These are phyloP conservation scores for Eimeria maxima DNA, from an alignment of 169 alveolate species.

Conservation along the genomic window DNA sequence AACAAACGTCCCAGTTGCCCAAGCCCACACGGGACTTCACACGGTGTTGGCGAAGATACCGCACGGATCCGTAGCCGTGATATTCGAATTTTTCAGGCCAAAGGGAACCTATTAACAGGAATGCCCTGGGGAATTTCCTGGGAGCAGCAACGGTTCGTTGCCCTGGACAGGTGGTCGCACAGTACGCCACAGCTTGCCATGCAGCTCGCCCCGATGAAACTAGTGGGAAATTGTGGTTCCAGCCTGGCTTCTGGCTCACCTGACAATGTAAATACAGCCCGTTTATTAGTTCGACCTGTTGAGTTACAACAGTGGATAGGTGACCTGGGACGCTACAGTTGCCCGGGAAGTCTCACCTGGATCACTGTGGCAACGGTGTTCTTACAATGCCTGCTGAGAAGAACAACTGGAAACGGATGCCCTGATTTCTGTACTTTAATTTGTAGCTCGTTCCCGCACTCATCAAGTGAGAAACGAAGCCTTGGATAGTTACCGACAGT, in stretches of 20 bases:
- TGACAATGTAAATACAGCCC: background rate
- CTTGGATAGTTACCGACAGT: background rate
- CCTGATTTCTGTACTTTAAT: background rate
- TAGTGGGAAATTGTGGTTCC: background rate
- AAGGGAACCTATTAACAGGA: background rate
- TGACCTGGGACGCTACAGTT: conserved; percentile 16
- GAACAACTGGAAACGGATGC: background rate
- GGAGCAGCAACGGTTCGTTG: background rate
- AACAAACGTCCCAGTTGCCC: background rate
- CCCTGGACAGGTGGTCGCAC: background rate
- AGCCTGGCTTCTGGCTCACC: background rate
- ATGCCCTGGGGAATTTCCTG: background rate
- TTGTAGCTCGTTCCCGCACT: conserved; percentile 27
- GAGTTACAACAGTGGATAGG: conserved; percentile 2
- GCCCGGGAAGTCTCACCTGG: background rate
- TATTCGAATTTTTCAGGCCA: background rate
- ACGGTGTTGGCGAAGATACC: background rate
- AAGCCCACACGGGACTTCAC: too few species aligned
- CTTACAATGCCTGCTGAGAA: background rate
- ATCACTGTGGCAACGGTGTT: background rate
- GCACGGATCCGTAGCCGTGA: background rate
- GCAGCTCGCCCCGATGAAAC: background rate
- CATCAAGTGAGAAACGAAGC: background rate
- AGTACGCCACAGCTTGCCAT: background rate
- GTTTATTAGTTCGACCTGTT: background rate